phyloP scores from a whole-genome alignment of 305 asterid genomes.

The Solanum hybrid region DNA sequence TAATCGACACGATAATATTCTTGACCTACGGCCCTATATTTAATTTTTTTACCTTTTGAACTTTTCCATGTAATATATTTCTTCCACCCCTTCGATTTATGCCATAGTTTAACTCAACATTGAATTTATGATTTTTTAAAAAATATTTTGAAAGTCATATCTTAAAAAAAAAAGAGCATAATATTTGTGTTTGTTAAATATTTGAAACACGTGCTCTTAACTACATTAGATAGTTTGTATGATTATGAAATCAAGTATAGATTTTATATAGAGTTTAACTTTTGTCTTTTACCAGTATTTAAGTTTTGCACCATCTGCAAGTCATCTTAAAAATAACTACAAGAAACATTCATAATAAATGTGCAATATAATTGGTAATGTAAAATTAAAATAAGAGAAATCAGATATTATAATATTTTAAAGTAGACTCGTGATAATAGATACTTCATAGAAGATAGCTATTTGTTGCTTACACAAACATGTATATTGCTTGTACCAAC shows the following conservation, averaged over 20 bases:
- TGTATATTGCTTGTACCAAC: background rate
- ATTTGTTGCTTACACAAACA: background rate
- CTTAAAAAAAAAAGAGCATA: background rate
- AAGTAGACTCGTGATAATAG: background rate
- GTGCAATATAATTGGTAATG: background rate
- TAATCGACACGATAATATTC: background rate
- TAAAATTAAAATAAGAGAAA: background rate
- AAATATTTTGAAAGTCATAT: background rate
- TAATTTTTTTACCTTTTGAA: background rate
- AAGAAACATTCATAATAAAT: background rate
- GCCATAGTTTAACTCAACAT: background rate
- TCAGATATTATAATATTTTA: background rate
- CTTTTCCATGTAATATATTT: background rate
- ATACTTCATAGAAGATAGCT: background rate
- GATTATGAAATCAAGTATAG: background rate
- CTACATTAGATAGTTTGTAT: background rate
- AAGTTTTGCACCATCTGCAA: background rate
- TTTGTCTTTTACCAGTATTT: background rate
- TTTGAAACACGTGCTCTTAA: background rate
- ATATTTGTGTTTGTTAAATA: background rate
- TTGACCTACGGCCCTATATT: background rate
- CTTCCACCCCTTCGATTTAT: background rate
- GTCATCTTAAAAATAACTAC: background rate
- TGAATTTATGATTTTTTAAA: background rate
- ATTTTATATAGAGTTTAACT: background rate